Evolutionary conservation across 371 early-diverging fungal species (phyloP), one percentile per base, ranked within the genome.

Genomic region (Syncephalis plumigaleata): DNA sequence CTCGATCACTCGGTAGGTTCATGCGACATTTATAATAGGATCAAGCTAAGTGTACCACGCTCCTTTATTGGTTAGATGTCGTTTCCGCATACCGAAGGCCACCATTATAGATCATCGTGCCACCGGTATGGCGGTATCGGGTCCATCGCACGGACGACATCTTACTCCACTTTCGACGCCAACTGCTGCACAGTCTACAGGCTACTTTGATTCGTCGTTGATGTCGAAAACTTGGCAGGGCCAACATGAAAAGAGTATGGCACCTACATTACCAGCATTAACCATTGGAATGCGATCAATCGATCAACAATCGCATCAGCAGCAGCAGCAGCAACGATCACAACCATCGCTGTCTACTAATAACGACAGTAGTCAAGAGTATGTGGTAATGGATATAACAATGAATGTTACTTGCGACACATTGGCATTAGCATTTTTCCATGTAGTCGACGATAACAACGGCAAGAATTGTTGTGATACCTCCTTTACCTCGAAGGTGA

Each of bases 1-100:
- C 15, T 71, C 73, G 22, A 65, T 73, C 26, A 75, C 76, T 39
- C 66, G 73, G 71, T 75, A 60, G 31, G 31, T 47, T 9, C 3
- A 27, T n/a, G n/a, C n/a, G n/a, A n/a, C n/a, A n/a, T n/a, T n/a
- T n/a, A n/a, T n/a, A n/a, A n/a, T n/a, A n/a, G n/a, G n/a, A n/a
- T n/a, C n/a, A n/a, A n/a, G n/a, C n/a, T n/a, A n/a, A 21, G 3
- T 20, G 20, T 5, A 11, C 3, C 24, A 24, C 9, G 22, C 18
- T 43, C 16, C 24, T 21, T 5, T 3, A 3, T 40, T 40, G n/a
- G 8, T 3, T 20, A 43, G 43, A 20, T 18, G 9, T 24, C 9
- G 13, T 4, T 21, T 17, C 24, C 22, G 22, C 22, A 43, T 43
- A 20, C 43, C 24, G 4, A 13, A 24, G 11, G 22, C 20, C 9